These are phyloP conservation scores for Cocos nucifera DNA, from an alignment of 176 grass and related monocot species.

Conservation along the genomic window DNA sequence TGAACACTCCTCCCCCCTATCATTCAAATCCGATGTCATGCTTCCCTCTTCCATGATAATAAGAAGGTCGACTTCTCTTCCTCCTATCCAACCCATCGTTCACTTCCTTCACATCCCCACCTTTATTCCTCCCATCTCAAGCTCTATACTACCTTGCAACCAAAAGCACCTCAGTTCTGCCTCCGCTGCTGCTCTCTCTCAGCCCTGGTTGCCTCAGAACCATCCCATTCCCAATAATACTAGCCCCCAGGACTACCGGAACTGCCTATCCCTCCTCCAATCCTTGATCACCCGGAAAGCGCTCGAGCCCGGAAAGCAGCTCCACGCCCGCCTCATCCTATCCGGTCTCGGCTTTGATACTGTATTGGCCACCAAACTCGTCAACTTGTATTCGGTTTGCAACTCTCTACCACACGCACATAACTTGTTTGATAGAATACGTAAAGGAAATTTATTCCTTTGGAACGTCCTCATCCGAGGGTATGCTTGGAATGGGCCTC, in stretches of 20 bases:
- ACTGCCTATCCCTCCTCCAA: slow-evolving; percentile 34
- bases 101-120: too few relatives aligned
- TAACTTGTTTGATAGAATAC: slow-evolving; percentile 57
- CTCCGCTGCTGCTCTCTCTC: too few relatives aligned
- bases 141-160: too few relatives aligned
- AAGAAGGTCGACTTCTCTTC: not conserved
- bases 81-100: not conserved
- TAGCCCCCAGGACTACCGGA: slow-evolving; percentile 13
- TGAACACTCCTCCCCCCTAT: too few relatives aligned
- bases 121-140: too few relatives aligned
- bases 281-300: slow-evolving; percentile 32
- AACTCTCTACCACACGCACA: slow-evolving; percentile 27
- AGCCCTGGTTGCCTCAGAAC: too few relatives aligned
- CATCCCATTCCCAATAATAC: too few relatives aligned
- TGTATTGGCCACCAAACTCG: slow-evolving; percentile 35
- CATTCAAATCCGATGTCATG: not conserved
- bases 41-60: not conserved
- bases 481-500: slow-evolving; percentile 40
- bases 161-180: too few relatives aligned
- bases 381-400: slow-evolving; percentile 37
- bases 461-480: slow-evolving; percentile 70
- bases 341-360: slow-evolving; percentile 29
- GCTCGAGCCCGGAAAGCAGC: slow-evolving; percentile 28
- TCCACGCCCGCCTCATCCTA: slow-evolving; percentile 51
- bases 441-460: slow-evolving; percentile 41